These are phyloP conservation scores for Celoporthe dispersa DNA, from an alignment of 2,329 filamentous ascomycete genomes.

Conservation along the genomic window DNA sequence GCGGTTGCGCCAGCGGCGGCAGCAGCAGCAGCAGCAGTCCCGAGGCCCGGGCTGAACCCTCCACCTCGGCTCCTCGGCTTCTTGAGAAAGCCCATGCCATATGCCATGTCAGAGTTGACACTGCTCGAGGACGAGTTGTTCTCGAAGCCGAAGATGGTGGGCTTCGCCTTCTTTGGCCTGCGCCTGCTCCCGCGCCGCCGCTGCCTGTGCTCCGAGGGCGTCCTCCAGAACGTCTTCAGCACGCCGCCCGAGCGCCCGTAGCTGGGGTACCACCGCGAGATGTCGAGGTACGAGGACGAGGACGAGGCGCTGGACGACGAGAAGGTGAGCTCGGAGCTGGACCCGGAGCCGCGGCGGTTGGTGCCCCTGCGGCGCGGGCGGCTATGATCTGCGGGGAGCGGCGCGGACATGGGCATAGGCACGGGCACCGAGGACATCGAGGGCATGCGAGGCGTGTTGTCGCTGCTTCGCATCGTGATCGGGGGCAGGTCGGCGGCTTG, in stretches of 20 bases:
- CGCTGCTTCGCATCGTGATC: conserved; percentile 23
- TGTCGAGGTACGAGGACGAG: conserved; percentile 64
- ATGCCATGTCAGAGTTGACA: conserved; percentile 67
- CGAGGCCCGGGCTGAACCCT: conserved; percentile 34
- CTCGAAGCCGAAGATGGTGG: conserved; percentile 57
- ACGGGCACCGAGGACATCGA: not conserved
- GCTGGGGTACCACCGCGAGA: conserved; percentile 59
- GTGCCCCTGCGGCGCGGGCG: conserved; percentile 17
- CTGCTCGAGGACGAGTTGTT: conserved; percentile 63
- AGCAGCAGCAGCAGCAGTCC: conserved; percentile 13
- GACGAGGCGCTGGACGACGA: conserved; percentile 47
- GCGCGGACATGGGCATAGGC: not conserved
- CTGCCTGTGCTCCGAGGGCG: conserved; percentile 60
- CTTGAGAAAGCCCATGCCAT: conserved; percentile 64
- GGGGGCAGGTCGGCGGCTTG: conserved; percentile 19
- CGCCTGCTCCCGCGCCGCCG: conserved; percentile 46
- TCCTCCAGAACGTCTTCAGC: conserved; percentile 66
- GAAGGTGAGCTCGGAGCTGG: conserved; percentile 48
- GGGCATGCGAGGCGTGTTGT: conserved; percentile 17
- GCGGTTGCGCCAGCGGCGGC: conserved; percentile 3
- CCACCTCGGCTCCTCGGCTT: conserved; percentile 40
- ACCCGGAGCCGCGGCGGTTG: conserved; percentile 30
- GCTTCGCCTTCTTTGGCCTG: conserved; percentile 46
- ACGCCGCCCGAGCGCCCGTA: conserved; percentile 56
- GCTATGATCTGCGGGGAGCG: conserved; percentile 18